Evolutionary conservation across 495 filamentous ascomycete species (phyloP).

Genomic region (Parathielavia hyrcaniae): DNA sequence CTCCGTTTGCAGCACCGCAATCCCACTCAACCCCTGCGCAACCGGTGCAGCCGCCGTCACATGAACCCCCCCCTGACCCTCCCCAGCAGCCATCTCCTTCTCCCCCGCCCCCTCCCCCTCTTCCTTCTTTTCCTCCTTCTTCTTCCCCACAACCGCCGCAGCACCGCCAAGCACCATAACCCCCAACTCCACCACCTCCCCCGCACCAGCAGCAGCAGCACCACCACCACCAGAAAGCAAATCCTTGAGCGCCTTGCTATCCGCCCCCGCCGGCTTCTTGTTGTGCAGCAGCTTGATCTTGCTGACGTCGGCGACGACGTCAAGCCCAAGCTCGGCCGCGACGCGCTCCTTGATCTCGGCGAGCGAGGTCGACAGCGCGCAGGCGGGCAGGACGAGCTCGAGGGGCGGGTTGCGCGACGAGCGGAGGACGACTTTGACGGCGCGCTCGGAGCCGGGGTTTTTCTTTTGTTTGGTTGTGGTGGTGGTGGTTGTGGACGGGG

Average conservation of each 20-base stretch:
- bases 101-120: background rate
- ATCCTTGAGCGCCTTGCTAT: conserved; percentile 60
- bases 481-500: background rate
- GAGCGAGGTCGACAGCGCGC: conserved; percentile 53
- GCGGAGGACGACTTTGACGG: conserved; percentile 58
- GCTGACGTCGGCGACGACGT: conserved; percentile 54
- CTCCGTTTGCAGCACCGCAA: conserved; percentile 55
- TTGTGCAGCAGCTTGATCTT: conserved; percentile 79
- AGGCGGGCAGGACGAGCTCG: conserved; percentile 52
- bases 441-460: conserved; percentile 30
- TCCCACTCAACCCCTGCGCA: conserved; percentile 30
- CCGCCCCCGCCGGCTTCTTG: conserved; percentile 67
- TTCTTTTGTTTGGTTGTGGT: background rate
- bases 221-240: conserved; percentile 35
- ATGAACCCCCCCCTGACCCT: conserved; percentile 6
- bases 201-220: background rate
- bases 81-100: conserved; percentile 4
- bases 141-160: conserved; percentile 11
- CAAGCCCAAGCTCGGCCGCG: conserved; percentile 43
- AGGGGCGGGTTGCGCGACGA: conserved; percentile 67
- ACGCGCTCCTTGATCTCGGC: conserved; percentile 66
- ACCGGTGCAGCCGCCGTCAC: conserved; percentile 19
- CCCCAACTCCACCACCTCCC: conserved; percentile 58
- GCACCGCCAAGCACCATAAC: conserved; percentile 81
- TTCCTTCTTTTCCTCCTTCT: background rate